A percentile compares a stretch with the other conserved stretches of the same genome.
phyloP scores from a whole-genome alignment of 805 yeast species.

The Zygosaccharomyces bailii region DNA sequence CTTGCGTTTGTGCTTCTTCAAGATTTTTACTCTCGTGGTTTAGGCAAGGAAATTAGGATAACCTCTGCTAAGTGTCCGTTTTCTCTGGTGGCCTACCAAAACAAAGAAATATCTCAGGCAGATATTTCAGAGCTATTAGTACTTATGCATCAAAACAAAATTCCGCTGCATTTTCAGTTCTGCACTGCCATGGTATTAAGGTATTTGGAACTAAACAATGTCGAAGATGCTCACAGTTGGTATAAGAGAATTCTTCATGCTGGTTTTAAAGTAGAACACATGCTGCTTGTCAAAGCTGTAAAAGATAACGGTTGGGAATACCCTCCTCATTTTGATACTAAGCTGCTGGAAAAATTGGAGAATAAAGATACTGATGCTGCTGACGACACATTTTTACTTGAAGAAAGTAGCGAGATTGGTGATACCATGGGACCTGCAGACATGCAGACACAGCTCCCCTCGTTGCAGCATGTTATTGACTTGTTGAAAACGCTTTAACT shows the following conservation, averaged over 20 bases:
- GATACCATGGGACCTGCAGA: neutral
- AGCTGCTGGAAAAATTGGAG: slow-evolving; percentile 15
- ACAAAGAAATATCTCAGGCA: slow-evolving; percentile 16
- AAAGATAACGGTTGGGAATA: slow-evolving; percentile 26
- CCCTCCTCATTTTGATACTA: slow-evolving; percentile 21
- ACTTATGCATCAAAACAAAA: slow-evolving; percentile 23
- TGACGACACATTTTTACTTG: slow-evolving; percentile 13
- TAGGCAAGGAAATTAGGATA: slow-evolving; percentile 12
- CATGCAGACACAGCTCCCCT: neutral
- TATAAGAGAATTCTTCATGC: slow-evolving; percentile 26
- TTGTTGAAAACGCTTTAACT: slow-evolving; percentile 8
- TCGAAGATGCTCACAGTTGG: slow-evolving; percentile 29
- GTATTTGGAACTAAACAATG: slow-evolving; percentile 16
- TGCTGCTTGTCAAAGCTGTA: slow-evolving; percentile 18
- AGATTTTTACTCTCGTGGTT: slow-evolving; percentile 21
- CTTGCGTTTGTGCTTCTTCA: slow-evolving; percentile 26
- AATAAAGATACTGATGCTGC: neutral
- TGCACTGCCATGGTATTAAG: slow-evolving; percentile 28
- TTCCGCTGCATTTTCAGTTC: slow-evolving; percentile 27
- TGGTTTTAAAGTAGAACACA: slow-evolving; percentile 25
- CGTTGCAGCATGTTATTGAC: slow-evolving; percentile 9
- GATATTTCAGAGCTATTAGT: slow-evolving; percentile 21
- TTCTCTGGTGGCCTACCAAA: slow-evolving; percentile 25
- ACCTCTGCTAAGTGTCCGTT: slow-evolving; percentile 24
- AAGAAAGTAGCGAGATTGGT: slow-evolving; percentile 7